Evolutionary conservation across 768 basidiomycete species (phyloP), one percentile per base, ranked within the genome.

Genomic region (Hortiboletus campestris): DNA sequence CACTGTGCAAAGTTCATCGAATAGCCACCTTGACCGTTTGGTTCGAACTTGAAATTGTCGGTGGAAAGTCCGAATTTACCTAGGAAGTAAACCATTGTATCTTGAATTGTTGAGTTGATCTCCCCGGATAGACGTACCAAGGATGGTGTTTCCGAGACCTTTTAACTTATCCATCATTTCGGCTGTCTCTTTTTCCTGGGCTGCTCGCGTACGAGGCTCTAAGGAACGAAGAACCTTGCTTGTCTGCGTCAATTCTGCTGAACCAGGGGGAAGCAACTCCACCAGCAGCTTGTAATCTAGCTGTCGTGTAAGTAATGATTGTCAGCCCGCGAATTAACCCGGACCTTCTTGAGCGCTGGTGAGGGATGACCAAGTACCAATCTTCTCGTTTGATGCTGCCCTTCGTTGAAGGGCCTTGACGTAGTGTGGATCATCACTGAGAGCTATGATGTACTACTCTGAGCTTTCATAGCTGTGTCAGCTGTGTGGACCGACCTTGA

Each of bases 151-250:
- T 2, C 96, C 96, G 9, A 99, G 72, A 6, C 88, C 90, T 69
- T 99, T 99, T 52, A 99, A 70, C 73, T 98, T 97, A 57, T 77
- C 84, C 65, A 98, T 55, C 91, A 98, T 97, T 73, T 98, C 96
- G 2, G 81, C 80, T 43, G 89, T 94, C 73, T 98, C 94, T 59
- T 75, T 77, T 72, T 93, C 89, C 73, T 94, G 91, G 16, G 89
- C 89, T 14, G 76, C 80, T 64, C 88, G 86, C 36, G 88, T 72
- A 10, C 88, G 83, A 46, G 85, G 84, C 53, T 88, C 86, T 17
- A 98, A 69, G 3, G 67, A 65, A 6, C 69, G 70, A 9, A 91
- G 75, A 13, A 81, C 76, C 36, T 73, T 74, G 42, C 77, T 75
- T 38, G 84, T 75, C 20, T 82, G 78, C 3, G 71, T 63, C 16